Percentiles rank a stretch among this genome's conserved stretches.
phyloP scores from a whole-genome alignment of 208 protist genomes.

The Acanthamoeba polyphaga region DNA sequence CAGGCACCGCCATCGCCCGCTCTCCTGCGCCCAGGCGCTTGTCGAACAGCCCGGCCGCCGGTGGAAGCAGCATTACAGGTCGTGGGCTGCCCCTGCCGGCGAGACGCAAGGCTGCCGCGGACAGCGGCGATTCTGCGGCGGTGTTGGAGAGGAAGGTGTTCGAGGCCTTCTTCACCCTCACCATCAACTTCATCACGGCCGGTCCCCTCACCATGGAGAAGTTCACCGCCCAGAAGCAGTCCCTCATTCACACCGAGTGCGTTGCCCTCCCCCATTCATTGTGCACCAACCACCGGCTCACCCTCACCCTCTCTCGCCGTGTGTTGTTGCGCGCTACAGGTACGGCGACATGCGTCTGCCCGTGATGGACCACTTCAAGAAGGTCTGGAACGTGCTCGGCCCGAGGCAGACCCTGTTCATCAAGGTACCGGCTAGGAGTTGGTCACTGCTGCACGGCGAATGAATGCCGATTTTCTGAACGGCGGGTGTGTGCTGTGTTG shows the following conservation, averaged over 20 bases:
- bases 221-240: slow-evolving; percentile 68
- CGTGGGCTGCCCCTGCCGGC: slow-evolving; percentile 44
- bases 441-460: neutral
- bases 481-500: too few species aligned
- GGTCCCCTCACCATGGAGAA: slow-evolving; percentile 72
- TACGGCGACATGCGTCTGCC: slow-evolving; percentile 74
- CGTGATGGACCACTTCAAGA: slow-evolving; percentile 72
- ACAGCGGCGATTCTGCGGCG: neutral
- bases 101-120: neutral
- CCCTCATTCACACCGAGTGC: slow-evolving; percentile 67
- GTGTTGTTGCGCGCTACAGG: neutral
- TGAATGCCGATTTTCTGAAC: neutral
- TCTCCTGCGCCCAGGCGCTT: neutral
- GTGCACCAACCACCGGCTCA: neutral
- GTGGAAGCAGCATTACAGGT: slow-evolving; percentile 8
- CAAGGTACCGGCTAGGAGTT: neutral
- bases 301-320: too few species aligned
- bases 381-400: slow-evolving; percentile 74
- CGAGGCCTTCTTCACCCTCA: slow-evolving; percentile 70
- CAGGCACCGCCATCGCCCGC: neutral
- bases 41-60: neutral
- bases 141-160: slow-evolving; percentile 47
- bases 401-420: slow-evolving; percentile 66
- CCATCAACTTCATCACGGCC: slow-evolving; percentile 74
- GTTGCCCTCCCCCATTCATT: neutral